Evolutionary conservation across 345 rosid genomes (phyloP).

Genomic region (Hirschfeldia incana): DNA sequence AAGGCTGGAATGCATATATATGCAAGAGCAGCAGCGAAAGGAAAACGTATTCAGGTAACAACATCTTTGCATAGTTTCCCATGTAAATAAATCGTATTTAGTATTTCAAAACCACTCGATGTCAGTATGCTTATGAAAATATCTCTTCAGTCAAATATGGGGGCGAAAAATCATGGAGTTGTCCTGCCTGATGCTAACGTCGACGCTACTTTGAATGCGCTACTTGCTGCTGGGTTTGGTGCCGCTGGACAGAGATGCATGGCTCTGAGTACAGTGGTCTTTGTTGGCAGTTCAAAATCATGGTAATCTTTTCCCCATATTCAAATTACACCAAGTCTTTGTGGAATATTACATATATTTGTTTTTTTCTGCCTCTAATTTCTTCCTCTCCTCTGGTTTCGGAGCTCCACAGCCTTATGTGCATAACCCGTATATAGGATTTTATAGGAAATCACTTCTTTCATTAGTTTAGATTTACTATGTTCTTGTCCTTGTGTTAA

Average conservation of each 20-base stretch:
- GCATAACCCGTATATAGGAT: background rate
- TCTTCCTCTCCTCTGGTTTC: background rate
- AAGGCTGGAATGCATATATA: slow-evolving; percentile 99
- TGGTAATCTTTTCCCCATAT: slow-evolving; percentile 49
- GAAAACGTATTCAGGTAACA: slow-evolving; percentile 93
- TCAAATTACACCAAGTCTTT: background rate
- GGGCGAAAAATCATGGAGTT: slow-evolving; percentile 93
- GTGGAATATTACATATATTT: background rate
- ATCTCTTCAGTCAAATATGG: slow-evolving; percentile 87
- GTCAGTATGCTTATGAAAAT: slow-evolving; percentile 21
- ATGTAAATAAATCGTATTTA: background rate
- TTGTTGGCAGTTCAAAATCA: slow-evolving; percentile 74
- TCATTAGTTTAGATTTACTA: background rate
- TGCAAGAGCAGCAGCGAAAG: slow-evolving; percentile 85
- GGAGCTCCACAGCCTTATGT: background rate
- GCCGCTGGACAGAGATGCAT: slow-evolving; percentile 99
- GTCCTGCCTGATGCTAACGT: slow-evolving; percentile 81
- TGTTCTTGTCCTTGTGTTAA: background rate
- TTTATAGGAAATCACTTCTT: background rate
- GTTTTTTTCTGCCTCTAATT: background rate
- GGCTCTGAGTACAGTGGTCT: slow-evolving; percentile 93
- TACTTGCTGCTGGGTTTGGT: slow-evolving; percentile 97
- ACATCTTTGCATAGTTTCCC: slow-evolving; percentile 5
- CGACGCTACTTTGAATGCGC: slow-evolving; percentile 80
- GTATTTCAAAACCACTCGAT: background rate